Evolutionary conservation across 805 yeast species (phyloP).

Genomic region (Candida michaelii): DNA sequence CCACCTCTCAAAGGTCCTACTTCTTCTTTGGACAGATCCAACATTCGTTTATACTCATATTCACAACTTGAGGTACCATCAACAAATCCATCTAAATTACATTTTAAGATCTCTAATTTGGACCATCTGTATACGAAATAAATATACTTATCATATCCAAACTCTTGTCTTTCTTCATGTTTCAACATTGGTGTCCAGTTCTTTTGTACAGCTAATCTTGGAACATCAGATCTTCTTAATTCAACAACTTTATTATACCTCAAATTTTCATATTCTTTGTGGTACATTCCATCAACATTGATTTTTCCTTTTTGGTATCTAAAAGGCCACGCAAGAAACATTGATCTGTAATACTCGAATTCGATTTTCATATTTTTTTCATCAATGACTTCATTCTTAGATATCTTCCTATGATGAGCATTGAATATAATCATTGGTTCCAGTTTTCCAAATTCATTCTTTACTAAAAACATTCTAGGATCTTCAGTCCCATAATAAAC

Average conservation of each 20-base stretch:
- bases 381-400: slow-evolving; percentile 9
- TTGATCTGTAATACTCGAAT: slow-evolving; percentile 22
- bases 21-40: slow-evolving; percentile 12
- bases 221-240: slow-evolving; percentile 14
- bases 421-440: slow-evolving; percentile 52
- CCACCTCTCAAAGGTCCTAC: slow-evolving; percentile 41
- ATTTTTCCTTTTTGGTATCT: slow-evolving; percentile 26
- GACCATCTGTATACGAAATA: slow-evolving; percentile 36
- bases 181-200: slow-evolving; percentile 45
- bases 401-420: slow-evolving; percentile 21
- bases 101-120: slow-evolving; percentile 14
- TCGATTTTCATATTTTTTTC: slow-evolving; percentile 20
- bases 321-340: slow-evolving; percentile 35
- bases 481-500: slow-evolving; percentile 48
- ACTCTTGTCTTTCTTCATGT: slow-evolving; percentile 18
- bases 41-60: slow-evolving; percentile 13
- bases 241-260: slow-evolving; percentile 23
- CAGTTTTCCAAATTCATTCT: slow-evolving; percentile 30
- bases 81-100: slow-evolving; percentile 15
- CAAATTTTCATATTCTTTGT: slow-evolving; percentile 14
- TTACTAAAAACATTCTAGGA: slow-evolving; percentile 42
- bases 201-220: slow-evolving; percentile 22
- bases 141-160: slow-evolving; percentile 28
- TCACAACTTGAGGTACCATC: slow-evolving; percentile 14
- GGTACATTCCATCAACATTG: slow-evolving; percentile 23